Base-by-base conservation (phyloP, 805 yeast species). In the Teunomyces aglyptinius region DNA sequence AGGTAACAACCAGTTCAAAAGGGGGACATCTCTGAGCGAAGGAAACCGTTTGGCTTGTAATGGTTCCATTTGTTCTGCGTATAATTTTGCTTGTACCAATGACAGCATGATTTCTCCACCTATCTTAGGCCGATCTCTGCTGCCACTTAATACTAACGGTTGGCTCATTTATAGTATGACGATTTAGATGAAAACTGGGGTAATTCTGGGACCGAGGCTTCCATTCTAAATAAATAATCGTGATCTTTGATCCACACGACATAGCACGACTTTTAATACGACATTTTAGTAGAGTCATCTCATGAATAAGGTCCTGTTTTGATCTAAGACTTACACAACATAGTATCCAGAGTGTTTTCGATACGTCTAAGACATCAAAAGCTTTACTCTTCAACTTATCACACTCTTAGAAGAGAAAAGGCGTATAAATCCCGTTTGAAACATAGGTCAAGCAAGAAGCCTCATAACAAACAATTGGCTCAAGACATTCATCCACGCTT, bases 1-100 rank as follows among this genome's bases (percentile, higher is more conserved):
- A 5, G 65, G 63, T 5, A 63, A 24, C n/a, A 62, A 28, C 16
- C 49, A 44, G 22, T 48, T 52, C 5, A 62, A 22, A 11, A 60
- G n/a, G 2, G 67, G 65, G 8, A 47, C 13, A 5, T 43, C 34
- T 3, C 33, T 26, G 18, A 47, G 22, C n/a, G 11, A 19, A 6
- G 43, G 38, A 12, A 43, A 12, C 24, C 18, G 39, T 22, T 13
- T 22, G 28, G 12, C 7, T n/a, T 20, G 11, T 12, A 12, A 3
- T 12, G 38, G 38, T n/a, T 34, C 18, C 7, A 6, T 18, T 12
- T 26, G 6, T 20, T 18, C 22, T 13, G 22, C n/a, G 13, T 34
- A 10, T n/a, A 22, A 20, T 7, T 22, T 11, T 36, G 20, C 39
- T 19, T 22, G 15, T 12, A 36, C 28, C n/a, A 36, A 36, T 19